Evolutionary conservation across 2,329 filamentous ascomycete genomes (phyloP).

Genomic region (Byssothecium circinans): DNA sequence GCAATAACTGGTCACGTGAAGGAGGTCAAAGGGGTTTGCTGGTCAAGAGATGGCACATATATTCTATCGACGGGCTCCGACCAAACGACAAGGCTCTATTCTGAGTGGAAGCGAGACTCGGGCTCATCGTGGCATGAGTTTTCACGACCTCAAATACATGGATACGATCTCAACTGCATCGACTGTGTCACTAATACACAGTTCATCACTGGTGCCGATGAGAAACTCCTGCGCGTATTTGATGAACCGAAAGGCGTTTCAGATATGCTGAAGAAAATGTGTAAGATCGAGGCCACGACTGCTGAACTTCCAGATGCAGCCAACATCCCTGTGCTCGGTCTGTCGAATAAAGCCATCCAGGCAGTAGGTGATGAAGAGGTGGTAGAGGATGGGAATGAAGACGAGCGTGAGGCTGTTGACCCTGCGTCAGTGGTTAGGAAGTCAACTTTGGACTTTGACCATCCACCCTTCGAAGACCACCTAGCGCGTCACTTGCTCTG

Average conservation of each 20-base stretch:
- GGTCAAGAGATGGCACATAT: slow-evolving; percentile 81
- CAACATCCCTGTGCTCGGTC: slow-evolving; percentile 89
- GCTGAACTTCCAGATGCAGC: slow-evolving; percentile 74
- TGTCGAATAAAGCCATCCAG: slow-evolving; percentile 89
- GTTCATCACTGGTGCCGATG: slow-evolving; percentile 93
- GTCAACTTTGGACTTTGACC: slow-evolving; percentile 65
- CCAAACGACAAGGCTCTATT: slow-evolving; percentile 88
- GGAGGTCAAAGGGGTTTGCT: slow-evolving; percentile 78
- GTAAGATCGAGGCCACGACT: slow-evolving; percentile 54
- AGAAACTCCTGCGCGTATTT: slow-evolving; percentile 97
- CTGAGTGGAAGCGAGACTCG: slow-evolving; percentile 66
- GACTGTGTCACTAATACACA: slow-evolving; percentile 70
- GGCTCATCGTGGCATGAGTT: slow-evolving; percentile 86
- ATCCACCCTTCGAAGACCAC: slow-evolving; percentile 86
- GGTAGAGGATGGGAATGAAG: slow-evolving; percentile 46
- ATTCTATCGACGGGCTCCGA: slow-evolving; percentile 87
- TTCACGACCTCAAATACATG: slow-evolving; percentile 92
- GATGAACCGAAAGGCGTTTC: slow-evolving; percentile 84
- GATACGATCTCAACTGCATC: slow-evolving; percentile 96
- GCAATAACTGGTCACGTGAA: slow-evolving; percentile 83
- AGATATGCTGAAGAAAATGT: slow-evolving; percentile 68
- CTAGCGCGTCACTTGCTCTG: slow-evolving; percentile 88
- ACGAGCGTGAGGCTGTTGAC: slow-evolving; percentile 58
- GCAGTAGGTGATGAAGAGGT: slow-evolving; percentile 49
- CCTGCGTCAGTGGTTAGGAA: slow-evolving; percentile 59